Percentiles rank a stretch among this genome's conserved stretches.
phyloP scores from a whole-genome alignment of 441 rosid genomes.

The Raphanus hybrid region DNA sequence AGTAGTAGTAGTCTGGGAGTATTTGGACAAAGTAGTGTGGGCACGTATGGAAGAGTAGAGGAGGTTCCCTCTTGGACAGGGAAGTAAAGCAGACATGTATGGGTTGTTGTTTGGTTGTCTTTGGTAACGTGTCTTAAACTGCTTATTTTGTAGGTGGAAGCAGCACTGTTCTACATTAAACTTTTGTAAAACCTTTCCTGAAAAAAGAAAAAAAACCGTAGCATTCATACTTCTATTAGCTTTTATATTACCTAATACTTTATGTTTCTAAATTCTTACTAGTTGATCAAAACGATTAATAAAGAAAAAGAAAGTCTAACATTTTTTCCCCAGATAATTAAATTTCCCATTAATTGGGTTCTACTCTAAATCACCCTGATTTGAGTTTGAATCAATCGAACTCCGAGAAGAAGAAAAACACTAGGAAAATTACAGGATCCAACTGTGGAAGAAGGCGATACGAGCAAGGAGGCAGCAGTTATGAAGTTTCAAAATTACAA shows the following conservation, averaged over 20 bases:
- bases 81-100: constrained; percentile 61
- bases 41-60: constrained; percentile 75
- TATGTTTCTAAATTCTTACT: neutral
- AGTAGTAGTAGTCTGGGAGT: constrained; percentile 60
- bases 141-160: constrained; percentile 72
- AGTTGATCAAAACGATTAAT: neutral
- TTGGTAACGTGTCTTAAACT: constrained; percentile 60
- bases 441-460: too few species aligned
- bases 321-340: too few species aligned
- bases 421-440: too few species aligned
- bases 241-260: neutral
- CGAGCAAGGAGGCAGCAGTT: too few species aligned
- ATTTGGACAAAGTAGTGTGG: constrained; percentile 52
- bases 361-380: too few species aligned
- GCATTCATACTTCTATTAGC: constrained; percentile 64
- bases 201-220: constrained; percentile 51
- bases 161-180: constrained; percentile 65
- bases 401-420: neutral
- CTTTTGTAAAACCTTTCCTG: constrained; percentile 87
- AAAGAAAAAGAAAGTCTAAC: too few species aligned
- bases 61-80: constrained; percentile 76
- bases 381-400: neutral
- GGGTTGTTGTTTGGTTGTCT: constrained; percentile 58
- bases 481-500: too few species aligned
- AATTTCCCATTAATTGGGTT: too few species aligned